These are phyloP conservation scores for Phytopythium ostracodes DNA, from an alignment of 352 stramenopile genomes.

Conservation along the genomic window DNA sequence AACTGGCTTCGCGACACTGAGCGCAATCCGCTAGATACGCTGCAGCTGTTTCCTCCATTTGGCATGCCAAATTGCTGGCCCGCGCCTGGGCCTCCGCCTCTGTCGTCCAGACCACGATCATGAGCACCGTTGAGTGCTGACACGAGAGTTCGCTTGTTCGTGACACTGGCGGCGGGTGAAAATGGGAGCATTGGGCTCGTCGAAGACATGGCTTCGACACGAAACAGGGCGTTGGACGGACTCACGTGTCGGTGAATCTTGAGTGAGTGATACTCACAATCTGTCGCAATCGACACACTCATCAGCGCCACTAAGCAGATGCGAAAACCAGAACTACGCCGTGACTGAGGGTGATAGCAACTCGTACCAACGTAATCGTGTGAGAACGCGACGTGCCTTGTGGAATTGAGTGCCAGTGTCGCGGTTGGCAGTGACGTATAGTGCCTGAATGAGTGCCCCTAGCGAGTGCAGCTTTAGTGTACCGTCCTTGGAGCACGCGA, in stretches of 20 bases:
- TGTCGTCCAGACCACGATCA: not conserved
- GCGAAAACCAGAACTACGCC: too few relatives aligned
- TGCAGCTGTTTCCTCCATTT: not conserved
- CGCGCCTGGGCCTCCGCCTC: not conserved
- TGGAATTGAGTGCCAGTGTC: constrained; percentile 74
- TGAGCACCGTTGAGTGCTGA: not conserved
- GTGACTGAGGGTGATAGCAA: not conserved
- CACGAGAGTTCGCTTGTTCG: not conserved
- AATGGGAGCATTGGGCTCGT: not conserved
- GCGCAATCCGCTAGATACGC: not conserved
- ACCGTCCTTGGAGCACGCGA: constrained; percentile 85
- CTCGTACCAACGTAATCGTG: constrained; percentile 75
- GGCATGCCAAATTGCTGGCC: too few relatives aligned
- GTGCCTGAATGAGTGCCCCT: constrained; percentile 73
- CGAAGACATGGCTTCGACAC: constrained; percentile 27
- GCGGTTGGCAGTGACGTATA: constrained; percentile 73
- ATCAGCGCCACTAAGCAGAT: constrained; percentile 1
- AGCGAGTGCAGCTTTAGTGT: constrained; percentile 86
- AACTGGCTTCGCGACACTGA: not conserved
- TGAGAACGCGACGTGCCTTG: constrained; percentile 75
- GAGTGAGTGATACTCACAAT: constrained; percentile 74
- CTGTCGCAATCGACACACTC: constrained; percentile 30
- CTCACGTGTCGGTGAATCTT: constrained; percentile 76
- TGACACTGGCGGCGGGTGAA: not conserved
- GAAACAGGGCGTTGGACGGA: constrained; percentile 61